Percentiles rank a stretch among this genome's conserved stretches.
Evolutionary conservation across 257 asterid genomes (phyloP).

Genomic region (Solanum ahanhuiri): DNA sequence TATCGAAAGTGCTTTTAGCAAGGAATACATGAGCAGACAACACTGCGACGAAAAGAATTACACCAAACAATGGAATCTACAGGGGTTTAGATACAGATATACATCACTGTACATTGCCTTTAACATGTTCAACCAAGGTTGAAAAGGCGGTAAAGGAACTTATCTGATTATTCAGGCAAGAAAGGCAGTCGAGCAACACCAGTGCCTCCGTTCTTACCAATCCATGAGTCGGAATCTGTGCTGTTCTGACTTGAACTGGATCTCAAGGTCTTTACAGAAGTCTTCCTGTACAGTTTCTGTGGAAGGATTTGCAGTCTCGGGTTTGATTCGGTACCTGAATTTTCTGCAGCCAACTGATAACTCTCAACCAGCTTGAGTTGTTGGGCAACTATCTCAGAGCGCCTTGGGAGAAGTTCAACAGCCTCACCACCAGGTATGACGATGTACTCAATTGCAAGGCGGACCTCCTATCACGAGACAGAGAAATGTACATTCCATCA

Average conservation of each 20-base stretch:
- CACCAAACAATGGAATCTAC: neutral
- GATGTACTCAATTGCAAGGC: conserved; percentile 92
- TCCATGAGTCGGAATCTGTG: conserved; percentile 4
- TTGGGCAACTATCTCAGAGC: conserved; percentile 84
- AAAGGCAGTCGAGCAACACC: conserved; percentile 44
- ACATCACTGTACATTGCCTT: conserved; percentile 32
- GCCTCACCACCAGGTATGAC: conserved; percentile 97
- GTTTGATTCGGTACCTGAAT: conserved; percentile 77
- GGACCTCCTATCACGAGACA: conserved; percentile 50
- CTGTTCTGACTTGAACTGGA: conserved; percentile 19
- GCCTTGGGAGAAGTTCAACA: conserved; percentile 91
- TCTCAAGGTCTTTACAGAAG: conserved; percentile 5
- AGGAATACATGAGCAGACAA: neutral
- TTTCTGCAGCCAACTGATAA: conserved; percentile 72
- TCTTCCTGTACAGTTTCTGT: conserved; percentile 37
- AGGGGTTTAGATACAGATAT: conserved; percentile 3
- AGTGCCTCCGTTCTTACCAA: conserved; percentile 22
- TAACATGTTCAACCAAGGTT: conserved; percentile 25
- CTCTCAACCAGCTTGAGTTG: conserved; percentile 87
- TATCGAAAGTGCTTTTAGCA: neutral
- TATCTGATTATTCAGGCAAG: conserved; percentile 45
- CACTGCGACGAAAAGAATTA: neutral
- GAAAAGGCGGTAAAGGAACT: neutral
- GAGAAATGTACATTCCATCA: neutral
- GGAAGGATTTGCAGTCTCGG: conserved; percentile 94